These are phyloP conservation scores for Cydonia oblonga DNA, from an alignment of 331 rosid species.

Conservation along the genomic window DNA sequence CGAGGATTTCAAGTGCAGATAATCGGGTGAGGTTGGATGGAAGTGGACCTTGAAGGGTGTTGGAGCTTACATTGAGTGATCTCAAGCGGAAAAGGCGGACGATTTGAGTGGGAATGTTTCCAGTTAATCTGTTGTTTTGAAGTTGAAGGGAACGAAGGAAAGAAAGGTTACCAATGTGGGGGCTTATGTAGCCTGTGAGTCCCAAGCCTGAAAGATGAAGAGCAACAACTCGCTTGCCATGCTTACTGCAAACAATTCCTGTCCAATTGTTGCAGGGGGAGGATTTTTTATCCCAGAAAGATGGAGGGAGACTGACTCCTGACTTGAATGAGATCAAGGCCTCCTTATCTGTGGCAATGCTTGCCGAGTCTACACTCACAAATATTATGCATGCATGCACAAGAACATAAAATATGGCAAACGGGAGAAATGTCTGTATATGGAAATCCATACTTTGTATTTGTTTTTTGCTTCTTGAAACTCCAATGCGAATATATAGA, in stretches of 20 bases:
- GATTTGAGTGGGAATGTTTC: slow-evolving; percentile 40
- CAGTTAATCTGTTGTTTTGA: slow-evolving; percentile 33
- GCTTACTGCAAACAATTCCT: slow-evolving; percentile 36
- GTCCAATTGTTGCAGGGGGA: slow-evolving; percentile 61
- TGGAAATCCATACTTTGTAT: too few species aligned
- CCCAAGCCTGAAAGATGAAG: slow-evolving; percentile 40
- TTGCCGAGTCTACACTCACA: too few species aligned
- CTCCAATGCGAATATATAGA: too few species aligned
- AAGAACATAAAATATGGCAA: too few species aligned
- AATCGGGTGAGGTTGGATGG: slow-evolving; percentile 32
- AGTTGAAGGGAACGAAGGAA: slow-evolving; percentile 46
- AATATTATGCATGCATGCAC: too few species aligned
- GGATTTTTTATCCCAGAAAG: slow-evolving; percentile 36
- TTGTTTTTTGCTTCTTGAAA: too few species aligned
- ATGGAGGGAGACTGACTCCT: slow-evolving; percentile 10
- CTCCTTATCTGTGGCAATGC: slow-evolving; percentile 46
- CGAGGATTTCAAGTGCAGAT: slow-evolving; percentile 36
- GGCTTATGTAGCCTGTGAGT: slow-evolving; percentile 43
- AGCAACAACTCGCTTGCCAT: slow-evolving; percentile 31
- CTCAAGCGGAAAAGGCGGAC: slow-evolving; percentile 22
- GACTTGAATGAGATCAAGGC: slow-evolving; percentile 53
- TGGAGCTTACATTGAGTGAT: slow-evolving; percentile 48
- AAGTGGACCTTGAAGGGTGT: slow-evolving; percentile 26
- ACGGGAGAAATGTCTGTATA: too few species aligned
- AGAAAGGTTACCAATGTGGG: slow-evolving; percentile 54